Base-by-base conservation (phyloP, 192 early-diverging fungal genomes). In the Coemansia sp. region DNA sequence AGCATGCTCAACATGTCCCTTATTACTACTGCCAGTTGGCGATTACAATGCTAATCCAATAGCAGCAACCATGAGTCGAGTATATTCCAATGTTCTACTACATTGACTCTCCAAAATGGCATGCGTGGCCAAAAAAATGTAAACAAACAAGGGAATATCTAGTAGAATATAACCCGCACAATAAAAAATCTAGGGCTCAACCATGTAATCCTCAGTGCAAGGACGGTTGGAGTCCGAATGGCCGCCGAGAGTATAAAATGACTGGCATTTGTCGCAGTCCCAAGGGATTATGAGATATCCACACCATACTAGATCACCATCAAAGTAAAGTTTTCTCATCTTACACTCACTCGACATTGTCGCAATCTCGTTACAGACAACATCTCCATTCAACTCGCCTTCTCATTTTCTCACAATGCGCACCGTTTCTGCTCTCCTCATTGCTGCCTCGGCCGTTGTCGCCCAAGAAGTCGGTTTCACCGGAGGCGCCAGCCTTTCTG, bases 381-480 rank as follows among this genome's bases (percentile, higher is more conserved):
- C 22, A 50, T 23, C 20, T 3, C 48, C 48, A 50, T 11, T 46
- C 13, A n/a, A 46, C 1, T n/a, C 1, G 19, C 20, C 48, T 50
- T 13, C 5, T 19, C 19, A 49, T 22, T 34, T 40, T 20, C 50
- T 53, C 50, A 63, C 25, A 58, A 80, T 80, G 77, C 77, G 77
- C 46, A 59, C 71, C 42, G 70, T 71, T 50, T 67, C 77, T 46
- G 62, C 77, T 43, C 55, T 80, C 41, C 32, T 67, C 63, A 54
- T 71, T 62, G 72, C 72, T 69, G 57, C 58, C 40, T 60, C 58
- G 58, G 22, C 45, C 34, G 58, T 48, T 52, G 36, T 70, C 53
- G 54, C 43, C 57, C 46, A 70, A 55, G 79, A 81, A 55, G 61
- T 81, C 41, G 79, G 79, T 3, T 75, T 75, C 59, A 45, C 73